Base-by-base conservation (phyloP, 2,329 filamentous ascomycete species). In the Microdochium trichocladiopsis region DNA sequence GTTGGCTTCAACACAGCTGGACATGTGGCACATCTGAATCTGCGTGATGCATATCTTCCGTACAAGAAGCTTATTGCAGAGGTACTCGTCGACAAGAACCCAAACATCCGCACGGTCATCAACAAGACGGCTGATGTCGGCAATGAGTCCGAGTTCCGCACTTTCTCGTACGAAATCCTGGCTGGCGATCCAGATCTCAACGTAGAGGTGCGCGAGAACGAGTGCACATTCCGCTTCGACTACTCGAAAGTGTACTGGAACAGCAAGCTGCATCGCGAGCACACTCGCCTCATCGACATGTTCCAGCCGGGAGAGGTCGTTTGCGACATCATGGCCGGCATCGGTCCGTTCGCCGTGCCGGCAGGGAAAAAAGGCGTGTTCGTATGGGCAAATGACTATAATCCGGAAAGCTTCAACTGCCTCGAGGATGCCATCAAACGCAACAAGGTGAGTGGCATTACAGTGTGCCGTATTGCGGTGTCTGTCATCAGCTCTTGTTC, bases 181-280 rank as follows among this genome's bases (percentile, higher is more conserved):
- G 85, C 84, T 2, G 94, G 94, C 0, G 80, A 62, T 1, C 83
- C 90, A 60, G 86, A 97, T 63, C 75, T 96, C 68, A 84, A 92
- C 51, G 94, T 99, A 51, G 82, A 88, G 56, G 80, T 94, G 50
- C 83, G 81, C 57, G 91, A 96, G 71, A 87, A 88, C 61, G 82
- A 84, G 55, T 97, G 94, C 72, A 74, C 78, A n/a, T 99, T 96
- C 73, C 78, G 78, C 52, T 97, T 99, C 69, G 89, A 99, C 73
- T 99, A 95, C 69, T 83, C 88, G 56, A 95, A 95, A 61, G 94
- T 99, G 3, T 99, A 99, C 76, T 99, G 93, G 93, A 99, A 99
- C 71, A 91, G 85, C 63, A 85, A 93, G 59, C 81, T 99, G 14
- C 87, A 95, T 62, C 88, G 84, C 1, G 94, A 99, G 70, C 94